Evolutionary conservation across 1,284 basidiomycete species (phyloP), one percentile per base, ranked within the genome.

Genomic region (Exobasidium cylindrosporum): DNA sequence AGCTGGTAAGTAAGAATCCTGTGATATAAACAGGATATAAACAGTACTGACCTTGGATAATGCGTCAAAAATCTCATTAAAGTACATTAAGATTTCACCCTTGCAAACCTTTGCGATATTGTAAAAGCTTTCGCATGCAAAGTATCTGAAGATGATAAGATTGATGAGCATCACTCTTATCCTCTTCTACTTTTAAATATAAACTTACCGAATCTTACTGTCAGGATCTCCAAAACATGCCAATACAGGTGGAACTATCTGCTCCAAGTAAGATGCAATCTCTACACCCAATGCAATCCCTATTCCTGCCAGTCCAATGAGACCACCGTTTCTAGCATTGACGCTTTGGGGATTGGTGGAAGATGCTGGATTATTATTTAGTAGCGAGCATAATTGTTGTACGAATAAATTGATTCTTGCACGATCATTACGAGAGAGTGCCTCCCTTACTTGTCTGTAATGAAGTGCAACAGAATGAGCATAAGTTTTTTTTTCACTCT

Each of bases 21-120:
- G 24, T 21, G 49, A 14, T 21, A 5, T 30, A 2, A 7, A 21
- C 29, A 32, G n/a, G 31, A 29, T 30, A 14, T 1, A 54, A 14
- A 40, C 53, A 43, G 44, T 24, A 75, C 85, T 66, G 72, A 93
- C 93, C 84, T 96, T 97, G 84, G 91, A 93, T 65, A 98, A 85
- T 0, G 92, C 89, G 81, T 98, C 96, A 74, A 99, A 99, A 61
- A 97, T 92, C 63, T 95, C 91, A 78, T 99, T 98, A 83, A 98
- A 99, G 81, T 95, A 97, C 23, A 97, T 88, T 65, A 98, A 83
- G 45, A 97, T 89, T 82, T 97, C 95, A 40, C 95, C 95, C 79
- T 97, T 97, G 60, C 93, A 96, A 5, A 97, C 94, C 82, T 98
- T 97, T 35, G 81, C 78, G 72, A 99, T 96, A 82, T 99, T 99